phyloP scores from a whole-genome alignment of 495 filamentous ascomycete genomes.

The Neurospora sp. region DNA sequence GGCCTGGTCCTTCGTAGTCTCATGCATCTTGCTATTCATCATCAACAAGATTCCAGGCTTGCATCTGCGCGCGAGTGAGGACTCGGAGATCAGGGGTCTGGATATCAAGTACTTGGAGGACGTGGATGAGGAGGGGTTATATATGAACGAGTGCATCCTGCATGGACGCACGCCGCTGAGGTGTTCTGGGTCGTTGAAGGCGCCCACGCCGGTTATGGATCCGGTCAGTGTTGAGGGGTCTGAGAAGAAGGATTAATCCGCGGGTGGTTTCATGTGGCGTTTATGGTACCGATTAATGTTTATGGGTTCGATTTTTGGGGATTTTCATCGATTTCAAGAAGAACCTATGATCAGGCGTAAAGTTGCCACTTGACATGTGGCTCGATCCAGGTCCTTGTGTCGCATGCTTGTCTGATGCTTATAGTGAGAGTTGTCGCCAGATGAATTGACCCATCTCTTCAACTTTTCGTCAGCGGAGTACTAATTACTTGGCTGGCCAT shows the following conservation, averaged over 20 bases:
- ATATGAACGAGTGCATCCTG: neutral
- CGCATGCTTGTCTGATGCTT: too few species aligned
- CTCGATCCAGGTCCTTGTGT: too few species aligned
- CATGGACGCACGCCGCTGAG: neutral
- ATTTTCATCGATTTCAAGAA: too few species aligned
- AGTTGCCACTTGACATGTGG: too few species aligned
- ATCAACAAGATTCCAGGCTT: constrained; percentile 69
- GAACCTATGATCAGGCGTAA: too few species aligned
- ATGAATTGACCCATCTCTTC: too few species aligned
- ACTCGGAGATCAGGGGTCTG: constrained; percentile 66
- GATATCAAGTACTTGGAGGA: constrained; percentile 47
- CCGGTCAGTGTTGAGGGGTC: neutral
- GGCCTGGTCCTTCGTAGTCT: constrained; percentile 68
- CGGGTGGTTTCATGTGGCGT: too few species aligned
- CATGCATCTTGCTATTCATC: constrained; percentile 66
- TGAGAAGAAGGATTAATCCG: neutral
- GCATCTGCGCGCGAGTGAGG: constrained; percentile 59
- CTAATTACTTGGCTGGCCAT: too few species aligned
- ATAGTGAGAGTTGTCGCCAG: too few species aligned
- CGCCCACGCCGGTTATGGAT: neutral
- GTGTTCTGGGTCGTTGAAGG: neutral
- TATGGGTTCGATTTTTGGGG: too few species aligned
- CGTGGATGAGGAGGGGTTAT: constrained; percentile 8
- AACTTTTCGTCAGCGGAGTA: too few species aligned
- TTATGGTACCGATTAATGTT: too few species aligned